A percentile compares a stretch with the other conserved stretches of the same genome.
These are phyloP conservation scores for Fraxinus baroniana DNA, from an alignment of 305 asterid genomes.

Conservation along the genomic window DNA sequence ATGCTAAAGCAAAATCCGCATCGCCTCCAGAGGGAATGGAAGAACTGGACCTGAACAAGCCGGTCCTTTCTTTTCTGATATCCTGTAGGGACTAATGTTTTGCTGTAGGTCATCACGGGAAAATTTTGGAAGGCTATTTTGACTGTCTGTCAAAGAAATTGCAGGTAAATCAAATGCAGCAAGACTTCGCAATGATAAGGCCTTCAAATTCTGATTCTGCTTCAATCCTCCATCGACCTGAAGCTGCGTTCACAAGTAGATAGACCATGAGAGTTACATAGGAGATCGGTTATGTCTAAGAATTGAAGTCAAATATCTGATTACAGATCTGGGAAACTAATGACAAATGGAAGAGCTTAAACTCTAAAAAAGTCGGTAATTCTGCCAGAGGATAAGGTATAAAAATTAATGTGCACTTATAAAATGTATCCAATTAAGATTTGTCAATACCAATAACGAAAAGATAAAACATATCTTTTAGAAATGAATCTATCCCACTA, in stretches of 20 bases:
- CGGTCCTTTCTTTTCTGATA: constrained; percentile 39
- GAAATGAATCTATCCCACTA: neutral
- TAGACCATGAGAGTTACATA: neutral
- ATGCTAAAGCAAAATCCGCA: constrained; percentile 74
- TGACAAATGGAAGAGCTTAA: neutral
- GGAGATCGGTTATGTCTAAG: neutral
- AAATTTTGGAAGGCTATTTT: neutral
- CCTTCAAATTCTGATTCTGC: constrained; percentile 53
- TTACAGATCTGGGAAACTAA: neutral
- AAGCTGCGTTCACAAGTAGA: constrained; percentile 45
- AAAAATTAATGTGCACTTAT: neutral
- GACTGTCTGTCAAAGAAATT: constrained; percentile 26
- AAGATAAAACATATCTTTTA: neutral
- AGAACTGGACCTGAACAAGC: constrained; percentile 49
- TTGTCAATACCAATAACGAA: neutral
- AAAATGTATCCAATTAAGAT: neutral
- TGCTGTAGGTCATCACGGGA: neutral
- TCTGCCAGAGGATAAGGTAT: neutral
- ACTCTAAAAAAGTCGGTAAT: neutral
- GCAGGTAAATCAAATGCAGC: constrained; percentile 63
- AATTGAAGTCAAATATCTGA: neutral
- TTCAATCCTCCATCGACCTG: constrained; percentile 65
- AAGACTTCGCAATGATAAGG: constrained; percentile 55
- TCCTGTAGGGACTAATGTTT: neutral
- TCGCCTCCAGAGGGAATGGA: constrained; percentile 57